Conservation (phyloP, 2,329 filamentous ascomycete species). For the Calonectria pseudoturangicola region DNA sequence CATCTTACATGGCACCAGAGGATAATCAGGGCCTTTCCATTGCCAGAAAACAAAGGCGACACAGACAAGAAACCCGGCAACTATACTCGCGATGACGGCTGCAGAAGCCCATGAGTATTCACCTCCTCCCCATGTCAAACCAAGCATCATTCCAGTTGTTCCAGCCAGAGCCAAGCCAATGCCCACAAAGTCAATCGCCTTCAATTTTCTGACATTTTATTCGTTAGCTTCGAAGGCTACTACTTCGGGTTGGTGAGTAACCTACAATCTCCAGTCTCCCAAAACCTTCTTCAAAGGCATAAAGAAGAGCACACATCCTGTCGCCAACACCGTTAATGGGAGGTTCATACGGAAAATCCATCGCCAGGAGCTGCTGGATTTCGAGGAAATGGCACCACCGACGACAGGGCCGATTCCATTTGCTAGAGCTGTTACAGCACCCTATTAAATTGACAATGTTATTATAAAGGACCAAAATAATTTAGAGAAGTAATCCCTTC, state of each 20-base stretch:
- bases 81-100: slow-evolving; percentile 72
- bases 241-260: too few species aligned
- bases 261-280: slow-evolving; percentile 10
- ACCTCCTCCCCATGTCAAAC: slow-evolving; percentile 76
- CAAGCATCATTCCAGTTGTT: slow-evolving; percentile 68
- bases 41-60: slow-evolving; percentile 3
- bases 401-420: slow-evolving; percentile 13
- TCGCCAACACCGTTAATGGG: slow-evolving; percentile 11
- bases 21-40: slow-evolving; percentile 13
- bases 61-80: slow-evolving; percentile 64
- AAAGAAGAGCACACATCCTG: background rate
- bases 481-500: background rate
- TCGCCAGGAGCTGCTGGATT: slow-evolving; percentile 1
- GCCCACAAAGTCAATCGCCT: slow-evolving; percentile 36
- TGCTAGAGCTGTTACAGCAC: background rate
- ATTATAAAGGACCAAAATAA: too few species aligned
- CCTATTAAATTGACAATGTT: background rate
- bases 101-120: slow-evolving; percentile 74
- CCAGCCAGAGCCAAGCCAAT: slow-evolving; percentile 66
- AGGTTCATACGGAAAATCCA: slow-evolving; percentile 23
- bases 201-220: background rate
- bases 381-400: slow-evolving; percentile 14
- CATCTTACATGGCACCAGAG: background rate
- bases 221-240: background rate
- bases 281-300: slow-evolving; percentile 15